Percentiles rank a stretch among this genome's conserved stretches.
phyloP scores from a whole-genome alignment of 2,329 filamentous ascomycete species.

The Pestalotiopsis sp. region DNA sequence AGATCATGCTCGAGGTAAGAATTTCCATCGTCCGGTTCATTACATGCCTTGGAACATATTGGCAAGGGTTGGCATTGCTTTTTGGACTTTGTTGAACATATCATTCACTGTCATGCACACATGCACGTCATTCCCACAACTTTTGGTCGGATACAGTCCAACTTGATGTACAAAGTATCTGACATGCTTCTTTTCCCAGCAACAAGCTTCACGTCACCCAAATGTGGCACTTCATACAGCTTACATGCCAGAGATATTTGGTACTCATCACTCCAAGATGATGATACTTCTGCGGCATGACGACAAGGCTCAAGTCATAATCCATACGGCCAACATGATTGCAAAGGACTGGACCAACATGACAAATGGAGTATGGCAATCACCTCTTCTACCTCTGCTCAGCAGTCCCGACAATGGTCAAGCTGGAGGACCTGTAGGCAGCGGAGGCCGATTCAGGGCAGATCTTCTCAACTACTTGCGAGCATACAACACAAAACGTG shows the following conservation, averaged over 20 bases:
- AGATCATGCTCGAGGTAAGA: constrained; percentile 59
- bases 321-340: constrained; percentile 95
- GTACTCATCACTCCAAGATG: constrained; percentile 88
- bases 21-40: not conserved
- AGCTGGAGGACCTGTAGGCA: constrained; percentile 47
- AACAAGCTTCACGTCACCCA: constrained; percentile 60
- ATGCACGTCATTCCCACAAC: too few species aligned
- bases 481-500: constrained; percentile 65
- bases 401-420: constrained; percentile 12
- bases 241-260: constrained; percentile 82
- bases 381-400: constrained; percentile 66
- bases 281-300: constrained; percentile 81
- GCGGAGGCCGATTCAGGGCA: constrained; percentile 71
- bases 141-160: too few species aligned
- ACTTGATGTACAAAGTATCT: too few species aligned
- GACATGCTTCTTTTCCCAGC: constrained; percentile 40
- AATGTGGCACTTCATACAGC: constrained; percentile 75
- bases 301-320: constrained; percentile 74
- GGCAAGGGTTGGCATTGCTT: too few species aligned
- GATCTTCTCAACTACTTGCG: constrained; percentile 75
- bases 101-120: too few species aligned
- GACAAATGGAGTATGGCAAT: constrained; percentile 82
- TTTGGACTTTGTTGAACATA: too few species aligned
- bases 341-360: constrained; percentile 83
- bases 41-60: not conserved